These are phyloP conservation scores for Raphanus sativus DNA, from an alignment of 345 rosid genomes.

Conservation along the genomic window DNA sequence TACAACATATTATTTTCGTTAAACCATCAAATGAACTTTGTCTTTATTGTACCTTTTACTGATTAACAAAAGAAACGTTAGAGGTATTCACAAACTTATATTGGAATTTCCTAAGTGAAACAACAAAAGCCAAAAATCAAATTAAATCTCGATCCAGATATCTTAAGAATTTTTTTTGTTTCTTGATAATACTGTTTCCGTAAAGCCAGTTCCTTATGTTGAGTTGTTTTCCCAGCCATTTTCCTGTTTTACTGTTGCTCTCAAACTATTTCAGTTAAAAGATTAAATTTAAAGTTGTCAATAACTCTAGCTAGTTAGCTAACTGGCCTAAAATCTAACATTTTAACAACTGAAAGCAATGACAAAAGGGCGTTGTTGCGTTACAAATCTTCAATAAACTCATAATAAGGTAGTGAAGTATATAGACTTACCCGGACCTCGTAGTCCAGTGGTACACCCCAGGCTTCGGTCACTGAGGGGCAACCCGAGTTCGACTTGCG, in stretches of 20 bases:
- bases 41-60: neutral
- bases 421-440: neutral
- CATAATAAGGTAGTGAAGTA: neutral
- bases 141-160: neutral
- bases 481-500: too few relatives aligned
- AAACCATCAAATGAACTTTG: neutral
- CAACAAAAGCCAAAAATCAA: neutral
- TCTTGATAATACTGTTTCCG: neutral
- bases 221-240: neutral
- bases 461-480: too few relatives aligned
- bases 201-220: neutral
- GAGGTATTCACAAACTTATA: neutral
- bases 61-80: neutral
- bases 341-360: neutral
- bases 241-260: neutral
- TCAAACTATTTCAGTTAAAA: neutral
- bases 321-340: neutral
- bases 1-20: conserved; percentile 1
- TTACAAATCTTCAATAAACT: neutral
- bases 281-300: neutral
- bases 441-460: too few relatives aligned
- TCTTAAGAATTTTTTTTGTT: neutral
- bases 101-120: neutral
- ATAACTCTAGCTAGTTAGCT: neutral
- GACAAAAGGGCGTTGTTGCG: neutral